A percentile compares a stretch with the other conserved stretches of the same genome.
These are phyloP conservation scores for Trichosporon asahii DNA, from an alignment of 1,284 basidiomycete genomes.

Conservation along the genomic window DNA sequence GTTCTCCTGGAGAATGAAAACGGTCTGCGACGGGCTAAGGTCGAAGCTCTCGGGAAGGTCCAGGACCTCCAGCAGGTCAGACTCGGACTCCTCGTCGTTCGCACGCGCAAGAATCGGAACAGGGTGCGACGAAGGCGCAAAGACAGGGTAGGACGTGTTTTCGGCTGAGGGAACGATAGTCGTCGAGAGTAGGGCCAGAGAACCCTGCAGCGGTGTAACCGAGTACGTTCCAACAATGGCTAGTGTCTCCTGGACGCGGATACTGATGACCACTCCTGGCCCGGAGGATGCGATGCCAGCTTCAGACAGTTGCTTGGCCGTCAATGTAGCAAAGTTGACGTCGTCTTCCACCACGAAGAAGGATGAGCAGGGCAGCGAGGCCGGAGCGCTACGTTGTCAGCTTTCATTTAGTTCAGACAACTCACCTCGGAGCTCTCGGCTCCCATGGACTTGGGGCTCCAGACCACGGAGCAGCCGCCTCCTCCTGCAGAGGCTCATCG, in stretches of 20 bases:
- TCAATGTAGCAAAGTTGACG: slow-evolving; percentile 28
- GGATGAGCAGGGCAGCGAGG: slow-evolving; percentile 20
- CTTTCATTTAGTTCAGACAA: background rate
- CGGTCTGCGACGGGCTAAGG: slow-evolving; percentile 13
- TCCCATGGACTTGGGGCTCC: slow-evolving; percentile 20
- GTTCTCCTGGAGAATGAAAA: slow-evolving; percentile 45
- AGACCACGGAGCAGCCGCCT: slow-evolving; percentile 32
- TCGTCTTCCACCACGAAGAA: slow-evolving; percentile 29
- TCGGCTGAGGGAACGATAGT: slow-evolving; percentile 51
- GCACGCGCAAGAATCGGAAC: slow-evolving; percentile 54
- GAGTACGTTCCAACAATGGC: slow-evolving; percentile 41
- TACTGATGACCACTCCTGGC: slow-evolving; percentile 36
- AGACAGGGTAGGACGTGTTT: slow-evolving; percentile 47
- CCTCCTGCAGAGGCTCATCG: slow-evolving; percentile 13
- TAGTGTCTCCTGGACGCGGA: slow-evolving; percentile 37
- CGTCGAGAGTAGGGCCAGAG: slow-evolving; percentile 41
- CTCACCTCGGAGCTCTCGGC: slow-evolving; percentile 13
- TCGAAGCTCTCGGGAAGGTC: slow-evolving; percentile 28
- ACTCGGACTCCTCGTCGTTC: slow-evolving; percentile 13
- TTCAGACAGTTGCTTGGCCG: slow-evolving; percentile 16
- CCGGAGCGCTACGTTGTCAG: slow-evolving; percentile 9
- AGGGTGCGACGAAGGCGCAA: slow-evolving; percentile 58
- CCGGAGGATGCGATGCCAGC: slow-evolving; percentile 27
- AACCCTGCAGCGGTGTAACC: slow-evolving; percentile 38
- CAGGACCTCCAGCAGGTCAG: slow-evolving; percentile 16